Base-by-base conservation (phyloP, 2,329 filamentous ascomycete genomes). In the Penicillium digitatum region DNA sequence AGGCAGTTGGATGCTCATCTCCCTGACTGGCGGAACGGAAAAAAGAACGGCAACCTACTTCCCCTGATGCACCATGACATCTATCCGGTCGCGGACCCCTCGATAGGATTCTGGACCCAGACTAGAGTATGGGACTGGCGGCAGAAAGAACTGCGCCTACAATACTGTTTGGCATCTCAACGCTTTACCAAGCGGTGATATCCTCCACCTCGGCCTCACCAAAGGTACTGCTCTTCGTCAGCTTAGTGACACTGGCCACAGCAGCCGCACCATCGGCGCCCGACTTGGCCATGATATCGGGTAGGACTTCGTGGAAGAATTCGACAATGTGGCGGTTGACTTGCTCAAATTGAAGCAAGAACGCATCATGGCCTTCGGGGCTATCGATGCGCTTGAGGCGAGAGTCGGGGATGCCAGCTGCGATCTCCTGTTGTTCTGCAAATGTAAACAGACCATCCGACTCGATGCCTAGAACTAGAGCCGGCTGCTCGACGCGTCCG, bases 361-460 rank as follows among this genome's bases (percentile, higher is more conserved):
- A 99, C 0, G 94, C 94, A 73, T 99, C 94, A 67, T 99, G 94
- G 1, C 94, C 94, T 70, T 99, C 94, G 0, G 90, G 88, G 57
- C 89, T 95, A 67, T 97, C 90, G 56, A 99, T 99, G 44, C 86
- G 90, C 73, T 90, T 86, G 26, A 99, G 77, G 11, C 84, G 82
- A 0, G 89, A 86, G 64, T 93, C 79, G 3, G 87, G 87, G 59
- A 97, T 90, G 56, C 88, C 84, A 34, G 86, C 83, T 0, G 93
- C 94, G 50, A 99, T 78, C 75, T 97, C 91, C 72, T 96, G 81
- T 76, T 99, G 94, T 76, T 99, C 94, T 6, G 91, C 91, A 72
- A 96, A 97, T 0, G 93, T 97, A 73, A 99, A 99, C 1, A 99
- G 82, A 0, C 94, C 94, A 66, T 99, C 94, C 50, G 87, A 93